Evolutionary conservation across 495 filamentous ascomycete genomes (phyloP).

Genomic region (Chaetomidium leptoderma): DNA sequence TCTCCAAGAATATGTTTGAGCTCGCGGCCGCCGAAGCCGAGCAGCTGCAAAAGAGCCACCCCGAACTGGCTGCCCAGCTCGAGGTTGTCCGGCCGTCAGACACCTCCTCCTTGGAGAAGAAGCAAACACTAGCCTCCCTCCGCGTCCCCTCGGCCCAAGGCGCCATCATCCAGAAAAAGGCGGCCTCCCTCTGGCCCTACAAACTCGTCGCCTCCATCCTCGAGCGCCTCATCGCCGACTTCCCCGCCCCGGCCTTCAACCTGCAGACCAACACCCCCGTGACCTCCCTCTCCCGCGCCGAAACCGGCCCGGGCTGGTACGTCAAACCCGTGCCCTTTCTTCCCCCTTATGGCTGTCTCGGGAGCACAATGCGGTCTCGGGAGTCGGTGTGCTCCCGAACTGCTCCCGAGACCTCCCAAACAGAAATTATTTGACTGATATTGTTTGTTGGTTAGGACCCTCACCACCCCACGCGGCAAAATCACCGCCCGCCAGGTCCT

Average conservation of each 20-base stretch:
- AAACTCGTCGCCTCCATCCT: constrained; percentile 68
- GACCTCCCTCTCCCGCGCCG: constrained; percentile 36
- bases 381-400: no score
- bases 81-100: constrained; percentile 31
- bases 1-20: constrained; percentile 44
- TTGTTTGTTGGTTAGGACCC: no score
- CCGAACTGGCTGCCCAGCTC: constrained; percentile 45
- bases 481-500: constrained; percentile 58
- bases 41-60: constrained; percentile 43
- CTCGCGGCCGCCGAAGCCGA: constrained; percentile 41
- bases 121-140: constrained; percentile 27
- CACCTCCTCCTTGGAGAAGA: constrained; percentile 8
- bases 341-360: no score
- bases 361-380: no score
- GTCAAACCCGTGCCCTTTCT: no score
- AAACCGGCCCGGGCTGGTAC: constrained; percentile 34
- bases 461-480: constrained; percentile 61
- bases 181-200: constrained; percentile 68
- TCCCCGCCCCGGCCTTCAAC: constrained; percentile 45
- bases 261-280: constrained; percentile 73
- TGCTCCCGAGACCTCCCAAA: no score
- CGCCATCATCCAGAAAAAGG: constrained; percentile 44
- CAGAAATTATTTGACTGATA: no score
- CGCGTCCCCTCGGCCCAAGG: constrained; percentile 42
- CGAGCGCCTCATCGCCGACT: constrained; percentile 46